Conservation (phyloP, 2,329 filamentous ascomycete species). For the Aureobasidium sp. region DNA sequence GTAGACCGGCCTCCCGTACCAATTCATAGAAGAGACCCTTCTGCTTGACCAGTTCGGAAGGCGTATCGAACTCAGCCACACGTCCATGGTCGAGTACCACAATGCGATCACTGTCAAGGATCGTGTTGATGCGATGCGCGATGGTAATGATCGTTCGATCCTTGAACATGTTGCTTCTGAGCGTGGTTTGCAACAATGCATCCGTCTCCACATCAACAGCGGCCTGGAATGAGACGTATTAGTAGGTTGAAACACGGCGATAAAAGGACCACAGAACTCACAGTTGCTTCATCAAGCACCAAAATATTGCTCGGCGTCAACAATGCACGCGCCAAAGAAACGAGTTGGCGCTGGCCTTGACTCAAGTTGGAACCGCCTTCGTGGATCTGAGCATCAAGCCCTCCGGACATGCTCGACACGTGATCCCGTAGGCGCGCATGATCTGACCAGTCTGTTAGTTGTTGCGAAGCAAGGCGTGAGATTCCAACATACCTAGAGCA, state of each 20-base stretch:
- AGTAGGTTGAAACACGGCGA: background rate
- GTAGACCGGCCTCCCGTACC: conserved; percentile 80
- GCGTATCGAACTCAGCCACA: conserved; percentile 89
- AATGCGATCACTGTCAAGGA: conserved; percentile 79
- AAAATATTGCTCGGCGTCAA: conserved; percentile 95
- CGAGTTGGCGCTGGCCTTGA: conserved; percentile 86
- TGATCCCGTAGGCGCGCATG: conserved; percentile 92
- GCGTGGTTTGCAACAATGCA: conserved; percentile 53
- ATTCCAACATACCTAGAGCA: conserved; percentile 62
- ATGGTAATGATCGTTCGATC: conserved; percentile 98
- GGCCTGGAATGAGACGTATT: conserved; percentile 34
- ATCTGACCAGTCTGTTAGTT: conserved; percentile 45
- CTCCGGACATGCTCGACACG: conserved; percentile 74
- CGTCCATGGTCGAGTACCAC: conserved; percentile 86
- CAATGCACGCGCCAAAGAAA: conserved; percentile 87
- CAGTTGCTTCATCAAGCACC: conserved; percentile 93
- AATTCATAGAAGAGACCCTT: conserved; percentile 80
- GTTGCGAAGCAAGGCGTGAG: background rate
- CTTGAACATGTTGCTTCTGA: conserved; percentile 61
- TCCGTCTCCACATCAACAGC: conserved; percentile 64
- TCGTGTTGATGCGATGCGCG: conserved; percentile 96
- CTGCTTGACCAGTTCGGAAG: conserved; percentile 63
- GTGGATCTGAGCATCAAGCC: conserved; percentile 80
- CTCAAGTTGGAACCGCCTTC: conserved; percentile 97
- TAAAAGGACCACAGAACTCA: conserved; percentile 50